Conservation (phyloP, 2,329 filamentous ascomycete species). For the Pseudonectria foliicola region DNA sequence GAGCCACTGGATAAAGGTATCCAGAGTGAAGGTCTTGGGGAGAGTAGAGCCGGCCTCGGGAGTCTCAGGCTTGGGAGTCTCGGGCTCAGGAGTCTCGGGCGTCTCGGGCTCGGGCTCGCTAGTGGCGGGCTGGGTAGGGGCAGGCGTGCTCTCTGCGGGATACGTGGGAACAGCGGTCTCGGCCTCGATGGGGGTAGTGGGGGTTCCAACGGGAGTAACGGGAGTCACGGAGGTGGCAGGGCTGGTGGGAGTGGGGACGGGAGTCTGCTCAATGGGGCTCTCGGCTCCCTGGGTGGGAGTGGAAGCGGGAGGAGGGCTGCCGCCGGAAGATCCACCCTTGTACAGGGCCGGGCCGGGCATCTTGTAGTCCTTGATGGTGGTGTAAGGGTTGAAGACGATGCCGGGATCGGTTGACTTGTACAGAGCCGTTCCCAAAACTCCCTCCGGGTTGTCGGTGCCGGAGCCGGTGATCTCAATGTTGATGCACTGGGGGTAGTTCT, state of each 20-base stretch:
- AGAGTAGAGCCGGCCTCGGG: slow-evolving; percentile 5
- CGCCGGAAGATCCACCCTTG: slow-evolving; percentile 2
- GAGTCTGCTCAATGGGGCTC: background rate
- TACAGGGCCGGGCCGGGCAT: slow-evolving; percentile 22
- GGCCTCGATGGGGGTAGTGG: background rate
- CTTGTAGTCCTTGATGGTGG: slow-evolving; percentile 16
- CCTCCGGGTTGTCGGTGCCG: slow-evolving; percentile 26
- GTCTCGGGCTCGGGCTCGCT: background rate
- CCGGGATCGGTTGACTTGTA: slow-evolving; percentile 24
- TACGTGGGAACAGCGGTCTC: background rate
- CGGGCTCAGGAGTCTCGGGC: too few relatives aligned
- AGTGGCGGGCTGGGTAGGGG: slow-evolving; percentile 4
- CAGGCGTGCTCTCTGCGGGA: too few relatives aligned
- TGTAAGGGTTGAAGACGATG: slow-evolving; percentile 28
- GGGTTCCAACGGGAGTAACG: too few relatives aligned
- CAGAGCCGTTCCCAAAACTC: slow-evolving; percentile 24
- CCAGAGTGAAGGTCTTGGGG: slow-evolving; percentile 17
- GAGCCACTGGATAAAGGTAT: slow-evolving; percentile 18
- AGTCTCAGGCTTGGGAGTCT: slow-evolving; percentile 1
- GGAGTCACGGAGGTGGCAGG: background rate
- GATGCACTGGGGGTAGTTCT: slow-evolving; percentile 46
- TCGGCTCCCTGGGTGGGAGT: slow-evolving; percentile 7
- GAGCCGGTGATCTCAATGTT: slow-evolving; percentile 39
- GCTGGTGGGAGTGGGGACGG: slow-evolving; percentile 1
- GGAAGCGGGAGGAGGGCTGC: slow-evolving; percentile 12